Evolutionary conservation across 176 grass and related monocot species (phyloP).

Genomic region (Zizania latifolia): DNA sequence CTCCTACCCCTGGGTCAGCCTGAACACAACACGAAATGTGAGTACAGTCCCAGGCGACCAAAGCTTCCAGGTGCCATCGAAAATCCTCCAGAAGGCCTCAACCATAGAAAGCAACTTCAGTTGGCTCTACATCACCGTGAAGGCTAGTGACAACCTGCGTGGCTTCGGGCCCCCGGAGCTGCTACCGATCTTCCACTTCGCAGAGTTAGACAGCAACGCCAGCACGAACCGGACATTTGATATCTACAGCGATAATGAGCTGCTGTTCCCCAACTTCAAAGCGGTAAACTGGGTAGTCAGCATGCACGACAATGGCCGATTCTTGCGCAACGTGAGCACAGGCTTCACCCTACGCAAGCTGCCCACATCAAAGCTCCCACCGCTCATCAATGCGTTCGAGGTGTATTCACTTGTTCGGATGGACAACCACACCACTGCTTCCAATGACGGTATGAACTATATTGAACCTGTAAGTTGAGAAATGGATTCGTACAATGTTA

Average conservation of each 20-base stretch:
- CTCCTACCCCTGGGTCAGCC: not conserved
- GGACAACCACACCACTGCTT: no score
- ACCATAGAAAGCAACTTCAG: not conserved
- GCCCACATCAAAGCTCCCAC: not conserved
- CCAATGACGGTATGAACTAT: no score
- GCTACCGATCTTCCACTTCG: no score
- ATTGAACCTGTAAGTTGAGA: no score
- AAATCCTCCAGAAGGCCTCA: not conserved
- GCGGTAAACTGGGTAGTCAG: not conserved
- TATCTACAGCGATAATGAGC: not conserved
- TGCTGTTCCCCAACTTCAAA: not conserved
- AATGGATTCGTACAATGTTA: no score
- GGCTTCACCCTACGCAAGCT: not conserved
- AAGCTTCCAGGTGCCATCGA: no score
- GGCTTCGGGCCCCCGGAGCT: no score
- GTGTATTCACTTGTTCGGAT: no score
- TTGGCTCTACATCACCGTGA: not conserved
- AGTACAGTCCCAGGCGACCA: not conserved
- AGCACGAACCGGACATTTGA: not conserved
- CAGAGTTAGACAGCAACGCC: no score
- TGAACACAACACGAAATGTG: not conserved
- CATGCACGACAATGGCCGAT: not conserved
- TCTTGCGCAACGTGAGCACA: not conserved
- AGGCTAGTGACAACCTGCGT: rapidly evolving
- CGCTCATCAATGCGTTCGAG: no score